Conservation (phyloP, 495 filamentous ascomycete genomes). For the Aeminium ludgeri region DNA sequence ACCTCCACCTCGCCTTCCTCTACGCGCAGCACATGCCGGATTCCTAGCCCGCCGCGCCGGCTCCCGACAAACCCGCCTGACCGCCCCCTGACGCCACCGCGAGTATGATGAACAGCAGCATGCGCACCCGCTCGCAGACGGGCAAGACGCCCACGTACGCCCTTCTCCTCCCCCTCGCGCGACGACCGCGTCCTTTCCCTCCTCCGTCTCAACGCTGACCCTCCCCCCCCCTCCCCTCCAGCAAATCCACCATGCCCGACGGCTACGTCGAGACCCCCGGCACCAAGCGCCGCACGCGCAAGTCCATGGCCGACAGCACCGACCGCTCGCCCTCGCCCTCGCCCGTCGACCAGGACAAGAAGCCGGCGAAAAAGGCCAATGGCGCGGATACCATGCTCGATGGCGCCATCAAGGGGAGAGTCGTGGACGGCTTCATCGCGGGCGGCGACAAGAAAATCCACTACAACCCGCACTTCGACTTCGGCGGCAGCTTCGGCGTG, state of each 20-base stretch:
- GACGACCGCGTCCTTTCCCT: not conserved
- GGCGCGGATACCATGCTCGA: conserved; percentile 14
- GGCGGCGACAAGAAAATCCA: conserved; percentile 64
- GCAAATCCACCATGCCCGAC: conserved; percentile 25
- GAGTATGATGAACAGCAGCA: not conserved
- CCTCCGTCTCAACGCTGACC: no score
- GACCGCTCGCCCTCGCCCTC: conserved; percentile 13
- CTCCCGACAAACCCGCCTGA: no score
- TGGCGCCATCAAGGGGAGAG: conserved; percentile 12
- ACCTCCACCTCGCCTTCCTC: no score
- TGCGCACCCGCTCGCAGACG: conserved; percentile 25
- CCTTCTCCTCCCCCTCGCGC: not conserved
- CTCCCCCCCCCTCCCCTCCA: conserved; percentile 3
- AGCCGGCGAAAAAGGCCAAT: conserved; percentile 7
- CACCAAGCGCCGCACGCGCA: conserved; percentile 19
- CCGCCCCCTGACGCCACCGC: no score
- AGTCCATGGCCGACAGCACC: conserved; percentile 13
- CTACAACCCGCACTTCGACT: conserved; percentile 67
- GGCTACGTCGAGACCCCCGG: conserved; percentile 29
- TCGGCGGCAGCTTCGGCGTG: conserved; percentile 68
- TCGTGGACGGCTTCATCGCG: conserved; percentile 50
- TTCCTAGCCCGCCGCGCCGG: no score
- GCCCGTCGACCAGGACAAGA: conserved; percentile 4
- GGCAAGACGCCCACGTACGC: conserved; percentile 28
- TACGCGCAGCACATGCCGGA: no score